Evolutionary conservation across 1,284 basidiomycete genomes (phyloP).

Genomic region (Gymnopus androsaceus): DNA sequence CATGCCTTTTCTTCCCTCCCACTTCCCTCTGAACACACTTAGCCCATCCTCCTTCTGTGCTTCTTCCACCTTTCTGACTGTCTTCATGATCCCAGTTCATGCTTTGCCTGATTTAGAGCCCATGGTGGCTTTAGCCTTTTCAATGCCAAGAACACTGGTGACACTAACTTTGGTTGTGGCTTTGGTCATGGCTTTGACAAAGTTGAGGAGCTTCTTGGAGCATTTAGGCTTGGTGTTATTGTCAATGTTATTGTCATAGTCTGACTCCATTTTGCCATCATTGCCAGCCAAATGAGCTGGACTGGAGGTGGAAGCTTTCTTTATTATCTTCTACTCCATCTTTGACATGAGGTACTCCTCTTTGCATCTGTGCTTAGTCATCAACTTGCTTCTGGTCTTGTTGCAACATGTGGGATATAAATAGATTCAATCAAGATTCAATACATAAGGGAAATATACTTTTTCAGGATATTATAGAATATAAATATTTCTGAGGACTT

Average conservation of each 20-base stretch:
- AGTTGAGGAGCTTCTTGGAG: neutral
- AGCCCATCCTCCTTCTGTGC: neutral
- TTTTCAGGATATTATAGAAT: too few species aligned
- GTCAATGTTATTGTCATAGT: too few species aligned
- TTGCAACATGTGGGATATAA: too few species aligned
- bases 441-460: too few species aligned
- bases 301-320: neutral
- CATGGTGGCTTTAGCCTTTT: neutral
- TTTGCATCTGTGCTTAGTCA: too few species aligned
- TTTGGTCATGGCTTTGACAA: too few species aligned
- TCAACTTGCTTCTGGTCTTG: too few species aligned
- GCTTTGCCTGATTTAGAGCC: neutral
- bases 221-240: neutral
- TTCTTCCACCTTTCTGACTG: neutral
- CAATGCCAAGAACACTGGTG: neutral
- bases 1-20: neutral
- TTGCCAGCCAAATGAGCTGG: neutral
- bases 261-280: neutral
- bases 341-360: too few species aligned
- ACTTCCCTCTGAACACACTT: slow-evolving; percentile 2
- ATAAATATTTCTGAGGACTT: too few species aligned
- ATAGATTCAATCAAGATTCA: too few species aligned
- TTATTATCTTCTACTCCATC: too few species aligned
- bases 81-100: neutral
- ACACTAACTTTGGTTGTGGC: slow-evolving; percentile 1